Evolutionary conservation across 805 yeast genomes (phyloP).

Genomic region (Blastobotrys chiropterorum): DNA sequence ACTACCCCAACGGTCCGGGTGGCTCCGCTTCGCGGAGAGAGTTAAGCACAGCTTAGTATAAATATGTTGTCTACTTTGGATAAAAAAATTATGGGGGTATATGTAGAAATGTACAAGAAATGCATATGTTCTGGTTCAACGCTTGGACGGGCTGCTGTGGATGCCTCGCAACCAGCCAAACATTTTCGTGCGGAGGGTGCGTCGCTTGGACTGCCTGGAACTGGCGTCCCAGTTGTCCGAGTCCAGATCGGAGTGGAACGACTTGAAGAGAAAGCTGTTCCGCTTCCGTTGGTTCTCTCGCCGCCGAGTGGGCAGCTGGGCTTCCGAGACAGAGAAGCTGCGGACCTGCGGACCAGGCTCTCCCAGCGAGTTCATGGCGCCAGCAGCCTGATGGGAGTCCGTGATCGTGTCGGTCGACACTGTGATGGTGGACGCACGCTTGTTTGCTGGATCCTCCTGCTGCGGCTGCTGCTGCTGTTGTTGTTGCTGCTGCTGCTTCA

Average conservation of each 20-base stretch:
- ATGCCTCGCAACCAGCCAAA: conserved; percentile 25
- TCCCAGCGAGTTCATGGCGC: conserved; percentile 13
- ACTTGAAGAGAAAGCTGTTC: background rate
- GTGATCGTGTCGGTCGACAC: conserved; percentile 4
- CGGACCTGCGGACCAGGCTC: conserved; percentile 30
- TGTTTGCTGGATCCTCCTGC: background rate
- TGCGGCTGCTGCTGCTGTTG: background rate
- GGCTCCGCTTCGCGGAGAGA: too few relatives aligned
- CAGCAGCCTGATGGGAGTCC: too few relatives aligned
- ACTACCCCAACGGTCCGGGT: too few relatives aligned
- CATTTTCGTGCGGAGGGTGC: conserved; percentile 15
- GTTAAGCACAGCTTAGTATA: too few relatives aligned
- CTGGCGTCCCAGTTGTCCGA: background rate
- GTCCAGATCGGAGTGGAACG: background rate
- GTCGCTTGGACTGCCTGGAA: background rate
- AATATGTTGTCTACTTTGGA: too few relatives aligned
- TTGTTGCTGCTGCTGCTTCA: conserved; percentile 1
- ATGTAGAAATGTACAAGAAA: background rate
- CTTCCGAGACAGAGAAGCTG: background rate
- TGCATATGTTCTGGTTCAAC: background rate
- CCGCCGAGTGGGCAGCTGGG: conserved; percentile 10
- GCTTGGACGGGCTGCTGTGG: conserved; percentile 1
- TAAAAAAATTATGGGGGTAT: too few relatives aligned
- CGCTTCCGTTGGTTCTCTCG: conserved; percentile 3
- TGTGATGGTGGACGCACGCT: conserved; percentile 5